phyloP scores from a whole-genome alignment of 2,329 filamentous ascomycete species.

The Arthroderma sp. region DNA sequence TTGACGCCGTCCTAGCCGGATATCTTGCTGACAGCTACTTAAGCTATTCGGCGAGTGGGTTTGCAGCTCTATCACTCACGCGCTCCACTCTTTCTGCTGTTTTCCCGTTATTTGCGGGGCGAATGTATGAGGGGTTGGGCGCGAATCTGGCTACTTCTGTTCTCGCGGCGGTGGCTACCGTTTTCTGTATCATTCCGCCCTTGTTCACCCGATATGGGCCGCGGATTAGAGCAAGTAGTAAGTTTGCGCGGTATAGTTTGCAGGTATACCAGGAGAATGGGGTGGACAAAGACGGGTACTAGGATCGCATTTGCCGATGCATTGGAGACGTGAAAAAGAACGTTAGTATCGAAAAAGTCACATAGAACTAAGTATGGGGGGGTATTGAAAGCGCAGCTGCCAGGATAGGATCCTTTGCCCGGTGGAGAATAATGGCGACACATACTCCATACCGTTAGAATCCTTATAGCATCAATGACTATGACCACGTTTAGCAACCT shows the following conservation, averaged over 20 bases:
- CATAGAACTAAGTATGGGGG: background rate
- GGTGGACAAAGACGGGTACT: background rate
- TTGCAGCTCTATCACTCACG: background rate
- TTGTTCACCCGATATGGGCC: background rate
- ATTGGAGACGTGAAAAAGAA: background rate
- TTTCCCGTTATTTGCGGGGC: background rate
- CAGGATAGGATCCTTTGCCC: background rate
- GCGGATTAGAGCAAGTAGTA: background rate
- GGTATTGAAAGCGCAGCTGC: background rate
- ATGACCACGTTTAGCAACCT: background rate
- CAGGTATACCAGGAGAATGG: background rate
- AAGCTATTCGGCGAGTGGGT: background rate
- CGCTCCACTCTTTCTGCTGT: background rate
- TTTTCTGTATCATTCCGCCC: background rate
- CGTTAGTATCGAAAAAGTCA: background rate
- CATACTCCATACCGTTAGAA: background rate
- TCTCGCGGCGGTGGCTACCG: background rate
- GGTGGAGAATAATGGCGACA: background rate
- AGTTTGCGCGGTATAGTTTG: background rate
- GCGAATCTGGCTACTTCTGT: background rate
- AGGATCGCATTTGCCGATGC: background rate
- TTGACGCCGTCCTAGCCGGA: background rate
- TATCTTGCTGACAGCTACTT: background rate
- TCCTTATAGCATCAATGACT: background rate
- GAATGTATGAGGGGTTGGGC: background rate